Evolutionary conservation across 2,329 filamentous ascomycete species (phyloP).

Genomic region (Aspergillus fijiensis): DNA sequence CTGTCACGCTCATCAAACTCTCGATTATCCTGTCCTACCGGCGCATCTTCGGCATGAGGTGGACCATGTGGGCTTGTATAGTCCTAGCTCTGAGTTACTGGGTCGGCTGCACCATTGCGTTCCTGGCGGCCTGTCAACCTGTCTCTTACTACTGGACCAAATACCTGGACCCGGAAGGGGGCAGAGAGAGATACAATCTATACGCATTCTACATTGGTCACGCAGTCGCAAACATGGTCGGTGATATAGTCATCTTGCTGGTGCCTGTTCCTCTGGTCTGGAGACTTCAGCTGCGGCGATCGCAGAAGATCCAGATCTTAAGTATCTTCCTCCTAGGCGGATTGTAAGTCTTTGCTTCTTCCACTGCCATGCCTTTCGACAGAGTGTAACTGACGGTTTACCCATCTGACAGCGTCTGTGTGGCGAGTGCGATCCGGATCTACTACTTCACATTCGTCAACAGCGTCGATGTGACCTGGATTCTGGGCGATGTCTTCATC

Average conservation of each 20-base stretch:
- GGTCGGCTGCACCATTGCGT: conserved; percentile 10
- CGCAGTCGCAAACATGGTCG: conserved; percentile 17
- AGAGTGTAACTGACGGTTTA: neutral
- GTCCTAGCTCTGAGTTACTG: conserved; percentile 16
- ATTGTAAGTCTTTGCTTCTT: conserved; percentile 14
- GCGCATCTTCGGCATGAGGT: conserved; percentile 21
- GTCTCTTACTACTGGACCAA: conserved; percentile 20
- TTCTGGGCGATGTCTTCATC: conserved; percentile 21
- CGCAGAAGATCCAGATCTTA: conserved; percentile 14
- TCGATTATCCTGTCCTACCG: conserved; percentile 21
- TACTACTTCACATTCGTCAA: conserved; percentile 18
- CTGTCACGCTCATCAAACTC: conserved; percentile 19
- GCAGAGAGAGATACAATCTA: conserved; percentile 12
- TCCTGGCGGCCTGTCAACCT: conserved; percentile 14
- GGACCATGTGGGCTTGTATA: conserved; percentile 15
- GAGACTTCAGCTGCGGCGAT: conserved; percentile 15
- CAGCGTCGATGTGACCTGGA: conserved; percentile 19
- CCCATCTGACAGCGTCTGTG: conserved; percentile 15
- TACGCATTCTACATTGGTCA: conserved; percentile 20
- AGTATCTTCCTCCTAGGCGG: conserved; percentile 21
- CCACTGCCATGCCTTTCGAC: neutral
- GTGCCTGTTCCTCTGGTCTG: conserved; percentile 21
- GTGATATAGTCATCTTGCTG: conserved; percentile 19
- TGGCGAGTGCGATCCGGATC: conserved; percentile 20
- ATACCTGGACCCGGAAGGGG: conserved; percentile 11